Base-by-base conservation (phyloP, 1,284 basidiomycete species). In the Prillingera fragicola region DNA sequence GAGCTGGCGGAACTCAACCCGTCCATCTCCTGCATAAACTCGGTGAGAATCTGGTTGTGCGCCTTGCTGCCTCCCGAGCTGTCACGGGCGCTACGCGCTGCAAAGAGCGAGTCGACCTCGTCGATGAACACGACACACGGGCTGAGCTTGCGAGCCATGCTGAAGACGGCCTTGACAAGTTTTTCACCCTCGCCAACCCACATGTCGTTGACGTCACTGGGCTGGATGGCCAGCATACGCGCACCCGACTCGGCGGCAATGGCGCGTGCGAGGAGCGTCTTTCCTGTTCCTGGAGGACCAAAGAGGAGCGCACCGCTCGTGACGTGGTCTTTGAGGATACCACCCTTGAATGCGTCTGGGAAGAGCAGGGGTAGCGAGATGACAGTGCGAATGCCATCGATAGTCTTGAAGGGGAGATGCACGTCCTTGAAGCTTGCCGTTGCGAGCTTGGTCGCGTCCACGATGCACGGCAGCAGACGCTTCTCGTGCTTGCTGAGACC, bases 1-100 rank as follows among this genome's bases (percentile, higher is more conserved):
- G 83, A 80, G 61, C 80, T 56, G 5, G 69, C 66, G 5, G 70
- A 71, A 21, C 55, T 87, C 45, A 94, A 72, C 3, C 92, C 92
- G 61, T 97, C 92, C 91, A 97, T 96, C 66, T 95, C 91, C 66
- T 96, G 91, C 92, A 97, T 96, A 67, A 97, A 92, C 65, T 96
- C 91, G 17, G 71, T 73, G 25, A 73, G 48, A 34, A 70, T 53
- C 41, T 68, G 73, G 52, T 86, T 80, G 69, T 88, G 90, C 23
- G 85, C 90, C 67, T 84, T 80, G 12, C 57, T 49, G 75, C 75
- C 84, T 52, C 87, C 83, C 6, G 87, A 88, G 41, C 82, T 82
- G 49, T 88, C 86, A 18, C 86, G 80, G 14, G 81, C 84, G 56
- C 83, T 81, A 19, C 92, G 83, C 22, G 90, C 88, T 23, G 88